These are phyloP conservation scores for Phytopythium chamaehyphon DNA, from an alignment of 352 stramenopile genomes.

Conservation along the genomic window DNA sequence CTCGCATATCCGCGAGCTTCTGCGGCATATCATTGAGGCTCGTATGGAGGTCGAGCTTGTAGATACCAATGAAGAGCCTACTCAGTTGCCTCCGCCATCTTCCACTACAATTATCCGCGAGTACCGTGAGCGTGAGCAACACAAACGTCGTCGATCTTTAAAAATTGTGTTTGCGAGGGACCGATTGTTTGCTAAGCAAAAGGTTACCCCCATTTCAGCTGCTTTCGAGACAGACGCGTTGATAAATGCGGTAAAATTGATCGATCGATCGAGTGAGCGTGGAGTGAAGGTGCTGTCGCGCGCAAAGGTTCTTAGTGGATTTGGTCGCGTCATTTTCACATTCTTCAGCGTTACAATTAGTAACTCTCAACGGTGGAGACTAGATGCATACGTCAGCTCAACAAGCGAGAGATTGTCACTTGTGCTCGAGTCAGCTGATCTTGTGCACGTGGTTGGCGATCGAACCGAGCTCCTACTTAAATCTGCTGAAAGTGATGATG, in stretches of 20 bases:
- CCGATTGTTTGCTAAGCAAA: slow-evolving; percentile 63
- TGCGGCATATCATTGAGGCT: slow-evolving; percentile 51
- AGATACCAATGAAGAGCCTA: not conserved
- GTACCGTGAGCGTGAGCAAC: slow-evolving; percentile 2
- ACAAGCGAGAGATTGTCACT: slow-evolving; percentile 47
- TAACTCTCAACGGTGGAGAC: slow-evolving; percentile 21
- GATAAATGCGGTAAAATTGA: slow-evolving; percentile 51
- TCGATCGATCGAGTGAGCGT: slow-evolving; percentile 40
- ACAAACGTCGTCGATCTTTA: slow-evolving; percentile 5
- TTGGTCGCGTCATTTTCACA: slow-evolving; percentile 48
- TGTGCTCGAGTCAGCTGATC: slow-evolving; percentile 30
- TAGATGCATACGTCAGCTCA: slow-evolving; percentile 59
- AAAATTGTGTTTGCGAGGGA: slow-evolving; percentile 48
- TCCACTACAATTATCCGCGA: not conserved
- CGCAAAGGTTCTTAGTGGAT: slow-evolving; percentile 25
- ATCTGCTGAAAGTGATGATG: no score
- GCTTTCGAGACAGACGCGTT: slow-evolving; percentile 21
- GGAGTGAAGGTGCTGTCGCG: slow-evolving; percentile 61
- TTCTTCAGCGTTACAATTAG: slow-evolving; percentile 36
- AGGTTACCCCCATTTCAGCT: slow-evolving; percentile 48
- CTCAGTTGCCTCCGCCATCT: not conserved
- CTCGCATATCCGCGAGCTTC: slow-evolving; percentile 27
- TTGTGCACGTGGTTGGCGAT: slow-evolving; percentile 42
- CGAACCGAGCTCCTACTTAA: slow-evolving; percentile 15
- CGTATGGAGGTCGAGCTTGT: slow-evolving; percentile 26